phyloP scores from a whole-genome alignment of 768 basidiomycete genomes.

The Fibroporia radiculosa region DNA sequence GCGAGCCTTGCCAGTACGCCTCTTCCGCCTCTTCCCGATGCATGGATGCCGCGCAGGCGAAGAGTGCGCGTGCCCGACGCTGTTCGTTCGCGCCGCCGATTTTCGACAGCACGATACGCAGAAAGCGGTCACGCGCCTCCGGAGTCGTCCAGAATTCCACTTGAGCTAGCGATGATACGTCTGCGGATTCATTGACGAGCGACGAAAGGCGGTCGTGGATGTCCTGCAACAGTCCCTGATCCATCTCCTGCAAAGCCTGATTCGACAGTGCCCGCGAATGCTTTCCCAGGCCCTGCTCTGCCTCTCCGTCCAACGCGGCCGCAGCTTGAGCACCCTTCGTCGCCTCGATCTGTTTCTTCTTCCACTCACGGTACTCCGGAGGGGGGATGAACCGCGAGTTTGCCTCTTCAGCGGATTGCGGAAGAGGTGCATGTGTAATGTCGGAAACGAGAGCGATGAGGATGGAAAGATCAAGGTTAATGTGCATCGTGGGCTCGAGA shows the following conservation, averaged over 20 bases:
- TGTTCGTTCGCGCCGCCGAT: slow-evolving; percentile 71
- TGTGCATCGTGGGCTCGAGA: slow-evolving; percentile 43
- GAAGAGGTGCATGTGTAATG: slow-evolving; percentile 30
- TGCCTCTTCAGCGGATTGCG: slow-evolving; percentile 47
- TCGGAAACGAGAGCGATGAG: slow-evolving; percentile 52
- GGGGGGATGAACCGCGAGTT: slow-evolving; percentile 57
- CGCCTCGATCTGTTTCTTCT: slow-evolving; percentile 20
- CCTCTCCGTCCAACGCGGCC: background rate
- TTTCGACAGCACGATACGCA: slow-evolving; percentile 63
- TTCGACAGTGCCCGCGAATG: slow-evolving; percentile 64
- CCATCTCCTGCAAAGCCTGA: slow-evolving; percentile 74
- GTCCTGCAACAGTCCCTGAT: slow-evolving; percentile 52
- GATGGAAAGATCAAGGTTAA: slow-evolving; percentile 81
- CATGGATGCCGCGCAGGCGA: slow-evolving; percentile 23
- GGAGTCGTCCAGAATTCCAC: slow-evolving; percentile 75
- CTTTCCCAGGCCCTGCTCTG: slow-evolving; percentile 26
- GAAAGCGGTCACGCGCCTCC: slow-evolving; percentile 66
- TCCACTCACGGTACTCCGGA: slow-evolving; percentile 53
- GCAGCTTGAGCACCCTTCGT: background rate
- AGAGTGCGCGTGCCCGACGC: slow-evolving; percentile 54
- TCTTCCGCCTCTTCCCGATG: slow-evolving; percentile 28
- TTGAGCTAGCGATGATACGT: slow-evolving; percentile 1
- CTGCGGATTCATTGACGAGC: background rate
- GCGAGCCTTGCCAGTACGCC: slow-evolving; percentile 57
- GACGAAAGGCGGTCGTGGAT: slow-evolving; percentile 40